Evolutionary conservation across 2,329 filamentous ascomycete species (phyloP).

Genomic region (Trichoderma harzianum): DNA sequence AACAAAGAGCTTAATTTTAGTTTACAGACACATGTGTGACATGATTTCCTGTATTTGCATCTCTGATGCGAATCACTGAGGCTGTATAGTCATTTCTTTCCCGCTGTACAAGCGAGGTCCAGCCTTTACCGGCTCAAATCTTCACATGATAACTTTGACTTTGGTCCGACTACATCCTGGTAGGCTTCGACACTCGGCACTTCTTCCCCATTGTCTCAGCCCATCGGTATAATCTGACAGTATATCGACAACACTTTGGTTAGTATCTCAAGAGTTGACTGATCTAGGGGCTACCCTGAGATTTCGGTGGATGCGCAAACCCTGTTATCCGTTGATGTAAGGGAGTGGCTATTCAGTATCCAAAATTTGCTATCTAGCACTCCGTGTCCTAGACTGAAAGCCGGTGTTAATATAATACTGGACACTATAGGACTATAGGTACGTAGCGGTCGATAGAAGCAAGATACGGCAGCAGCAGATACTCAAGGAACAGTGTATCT

Average conservation of each 20-base stretch:
- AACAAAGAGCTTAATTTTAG: background rate
- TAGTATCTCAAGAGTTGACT: background rate
- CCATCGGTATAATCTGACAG: background rate
- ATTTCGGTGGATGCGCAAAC: background rate
- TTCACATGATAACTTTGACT: background rate
- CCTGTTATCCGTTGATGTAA: background rate
- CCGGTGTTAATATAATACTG: background rate
- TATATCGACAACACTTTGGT: background rate
- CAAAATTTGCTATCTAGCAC: no score
- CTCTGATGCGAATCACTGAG: background rate
- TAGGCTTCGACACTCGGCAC: background rate
- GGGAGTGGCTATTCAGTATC: background rate
- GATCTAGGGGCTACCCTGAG: background rate
- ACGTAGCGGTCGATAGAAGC: no score
- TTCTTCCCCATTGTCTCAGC: background rate
- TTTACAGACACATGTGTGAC: background rate
- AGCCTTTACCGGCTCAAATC: background rate
- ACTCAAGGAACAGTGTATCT: no score
- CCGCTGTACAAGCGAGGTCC: rapidly evolving
- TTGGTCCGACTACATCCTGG: background rate
- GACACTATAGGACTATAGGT: rapidly evolving
- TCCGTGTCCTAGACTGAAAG: background rate
- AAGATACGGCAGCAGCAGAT: no score
- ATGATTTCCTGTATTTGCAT: rapidly evolving
- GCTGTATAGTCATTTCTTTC: rapidly evolving